Conservation (phyloP, 306 rosid genomes). For the Parietaria judaica region DNA sequence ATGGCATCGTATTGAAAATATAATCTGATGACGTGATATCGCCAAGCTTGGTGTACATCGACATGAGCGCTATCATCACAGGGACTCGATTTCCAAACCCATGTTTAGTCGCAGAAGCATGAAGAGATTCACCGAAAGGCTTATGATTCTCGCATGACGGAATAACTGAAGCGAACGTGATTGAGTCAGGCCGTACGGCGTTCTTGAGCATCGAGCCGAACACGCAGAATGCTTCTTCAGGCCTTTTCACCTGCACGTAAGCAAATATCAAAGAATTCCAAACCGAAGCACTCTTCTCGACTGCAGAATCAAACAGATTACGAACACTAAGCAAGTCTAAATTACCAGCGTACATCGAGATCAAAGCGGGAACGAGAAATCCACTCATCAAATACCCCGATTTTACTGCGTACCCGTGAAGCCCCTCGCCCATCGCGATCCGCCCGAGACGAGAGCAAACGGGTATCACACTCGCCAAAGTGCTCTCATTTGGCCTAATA, state of each 20-base stretch:
- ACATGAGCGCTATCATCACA: conserved; percentile 21
- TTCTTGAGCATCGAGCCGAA: conserved; percentile 17
- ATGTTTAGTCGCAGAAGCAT: conserved; percentile 26
- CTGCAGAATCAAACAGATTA: conserved; percentile 23
- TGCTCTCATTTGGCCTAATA: conserved; percentile 30
- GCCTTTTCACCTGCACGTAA: conserved; percentile 19
- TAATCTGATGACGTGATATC: conserved; percentile 9
- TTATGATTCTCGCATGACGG: conserved; percentile 27
- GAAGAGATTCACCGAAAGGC: conserved; percentile 24
- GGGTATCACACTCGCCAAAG: conserved; percentile 30
- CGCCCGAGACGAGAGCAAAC: conserved; percentile 28
- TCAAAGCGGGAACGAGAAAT: conserved; percentile 27
- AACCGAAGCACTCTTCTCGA: conserved; percentile 12
- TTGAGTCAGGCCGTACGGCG: conserved; percentile 12
- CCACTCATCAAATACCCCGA: conserved; percentile 17
- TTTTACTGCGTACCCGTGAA: conserved; percentile 27
- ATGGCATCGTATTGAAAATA: conserved; percentile 16
- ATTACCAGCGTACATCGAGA: conserved; percentile 28
- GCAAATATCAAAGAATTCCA: conserved; percentile 34
- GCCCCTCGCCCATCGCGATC: conserved; percentile 17
- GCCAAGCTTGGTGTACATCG: conserved; percentile 30
- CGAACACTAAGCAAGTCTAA: conserved; percentile 17
- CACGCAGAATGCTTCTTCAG: conserved; percentile 18
- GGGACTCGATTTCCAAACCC: conserved; percentile 23
- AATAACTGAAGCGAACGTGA: conserved; percentile 27